Evolutionary conservation across 225 moss, liverwort and hornwort genomes (phyloP).

Genomic region (Takakia lepidozioides): DNA sequence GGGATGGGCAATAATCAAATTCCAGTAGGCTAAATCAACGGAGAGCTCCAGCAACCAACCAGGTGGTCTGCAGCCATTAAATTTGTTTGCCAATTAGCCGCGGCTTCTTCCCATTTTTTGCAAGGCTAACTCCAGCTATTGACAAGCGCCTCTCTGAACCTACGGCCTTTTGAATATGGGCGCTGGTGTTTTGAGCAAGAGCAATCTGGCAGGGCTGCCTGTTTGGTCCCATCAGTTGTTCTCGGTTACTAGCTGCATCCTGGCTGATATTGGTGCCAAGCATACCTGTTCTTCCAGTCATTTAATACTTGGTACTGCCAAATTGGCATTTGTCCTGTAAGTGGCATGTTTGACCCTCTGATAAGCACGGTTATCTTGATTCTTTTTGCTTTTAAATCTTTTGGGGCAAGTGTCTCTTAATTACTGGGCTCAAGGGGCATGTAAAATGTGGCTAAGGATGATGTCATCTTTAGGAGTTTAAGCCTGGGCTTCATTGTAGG

Average conservation of each 20-base stretch:
- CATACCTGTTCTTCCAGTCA: conserved; percentile 69
- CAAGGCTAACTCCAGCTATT: conserved; percentile 52
- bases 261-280: no score
- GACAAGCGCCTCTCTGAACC: conserved; percentile 65
- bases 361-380: conserved; percentile 39
- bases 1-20: conserved; percentile 43
- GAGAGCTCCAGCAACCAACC: conserved; percentile 39
- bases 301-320: conserved; percentile 78
- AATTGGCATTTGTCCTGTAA: conserved; percentile 45
- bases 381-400: conserved; percentile 22
- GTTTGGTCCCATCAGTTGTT: conserved; percentile 43
- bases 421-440: neutral
- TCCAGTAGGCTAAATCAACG: conserved; percentile 32
- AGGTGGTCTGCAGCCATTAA: conserved; percentile 54
- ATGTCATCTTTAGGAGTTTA: no score
- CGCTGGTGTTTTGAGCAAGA: conserved; percentile 80
- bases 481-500: no score
- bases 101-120: conserved; percentile 59
- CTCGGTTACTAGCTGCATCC: conserved; percentile 91
- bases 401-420: conserved; percentile 23
- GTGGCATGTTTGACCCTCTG: conserved; percentile 61
- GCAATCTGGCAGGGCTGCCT: conserved; percentile 63
- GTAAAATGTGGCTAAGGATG: no score
- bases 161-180: conserved; percentile 76
- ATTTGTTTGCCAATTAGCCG: conserved; percentile 58